Conservation (phyloP, 2,329 filamentous ascomycete species). For the Hawksworthiomyces lignivorus region DNA sequence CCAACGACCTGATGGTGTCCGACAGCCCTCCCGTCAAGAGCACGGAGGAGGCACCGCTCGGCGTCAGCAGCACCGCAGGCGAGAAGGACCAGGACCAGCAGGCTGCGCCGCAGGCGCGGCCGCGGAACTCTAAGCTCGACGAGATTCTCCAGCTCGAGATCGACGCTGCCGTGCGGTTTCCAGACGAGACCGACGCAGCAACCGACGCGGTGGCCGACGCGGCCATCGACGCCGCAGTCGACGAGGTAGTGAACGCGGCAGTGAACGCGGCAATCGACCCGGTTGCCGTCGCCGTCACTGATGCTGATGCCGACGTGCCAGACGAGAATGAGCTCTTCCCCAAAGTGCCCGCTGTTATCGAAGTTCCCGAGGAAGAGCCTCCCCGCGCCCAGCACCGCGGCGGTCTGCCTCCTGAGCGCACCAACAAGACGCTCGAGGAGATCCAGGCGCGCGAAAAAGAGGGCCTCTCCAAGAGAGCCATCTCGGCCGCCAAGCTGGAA, state of each 20-base stretch:
- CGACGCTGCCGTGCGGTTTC: conserved; percentile 16
- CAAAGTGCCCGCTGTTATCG: too few species aligned
- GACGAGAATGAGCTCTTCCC: too few species aligned
- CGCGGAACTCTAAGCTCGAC: conserved; percentile 36
- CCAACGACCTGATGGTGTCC: conserved; percentile 46
- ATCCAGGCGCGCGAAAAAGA: conserved; percentile 36
- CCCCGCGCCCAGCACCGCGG: neutral
- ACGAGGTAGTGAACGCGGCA: too few species aligned
- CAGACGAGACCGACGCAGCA: conserved; percentile 10
- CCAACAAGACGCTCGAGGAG: conserved; percentile 42
- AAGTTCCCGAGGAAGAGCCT: neutral
- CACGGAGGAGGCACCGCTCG: conserved; percentile 26
- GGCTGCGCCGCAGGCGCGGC: neutral
- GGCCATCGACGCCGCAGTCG: too few species aligned
- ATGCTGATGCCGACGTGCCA: conserved; percentile 12
- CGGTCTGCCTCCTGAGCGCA: conserved; percentile 14
- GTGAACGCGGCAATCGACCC: too few species aligned
- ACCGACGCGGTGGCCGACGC: too few species aligned
- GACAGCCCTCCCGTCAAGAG: conserved; percentile 46
- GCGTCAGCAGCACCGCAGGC: conserved; percentile 23
- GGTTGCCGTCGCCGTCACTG: neutral
- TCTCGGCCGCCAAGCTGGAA: conserved; percentile 42
- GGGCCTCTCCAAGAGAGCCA: conserved; percentile 35
- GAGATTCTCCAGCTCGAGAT: conserved; percentile 28
- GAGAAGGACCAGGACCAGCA: neutral